Base-by-base conservation (phyloP, 108 stramenopile species). In the Discostella stelligeroides region DNA sequence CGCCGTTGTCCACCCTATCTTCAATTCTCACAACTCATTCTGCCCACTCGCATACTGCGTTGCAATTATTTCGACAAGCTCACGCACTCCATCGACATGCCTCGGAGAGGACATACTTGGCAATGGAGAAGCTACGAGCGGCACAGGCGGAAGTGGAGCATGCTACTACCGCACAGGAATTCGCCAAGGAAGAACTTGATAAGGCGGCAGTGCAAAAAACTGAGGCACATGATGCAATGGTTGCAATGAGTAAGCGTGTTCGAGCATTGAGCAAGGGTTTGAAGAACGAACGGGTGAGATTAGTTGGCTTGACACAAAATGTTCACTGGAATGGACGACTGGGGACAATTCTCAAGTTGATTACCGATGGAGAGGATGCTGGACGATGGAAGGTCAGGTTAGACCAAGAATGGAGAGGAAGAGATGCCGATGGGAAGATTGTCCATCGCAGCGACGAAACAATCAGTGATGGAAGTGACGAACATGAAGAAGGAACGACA, bases 321-420 rank as follows among this genome's bases (percentile, higher is more conserved):
- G 25, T 24, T 2, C 25, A 51, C 7, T 75, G 74, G 74, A 75
- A 76, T 58, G 75, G 75, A 58, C 34, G 75, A 21, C 12, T 17
- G 18, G 75, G 75, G 0, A 57, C 29, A 1, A 76, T 76, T 7
- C 50, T 76, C 46, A 68, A 76, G 38, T 20, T 76, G 42, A 42
- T 76, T 25, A 42, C 43, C 0, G 75, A 76, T 25, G 68, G 68
- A 17, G 68, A 63, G 29, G 75, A 76, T 57, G 42, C 47, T 41
- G 75, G 75, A 27, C 25, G 75, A 42, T 76, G 75, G 75, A 76
- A 76, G 42, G 55, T 76, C 1, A 59, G 27, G 38, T 69, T 76
- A 37, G 75, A 76, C 15, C 48, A 21, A 23, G 63, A 69, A 28
- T 53, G 37, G 66, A 63, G 75, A 21, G 75, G 68, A 23, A 37